A percentile compares a stretch with the other conserved stretches of the same genome.
phyloP scores from a whole-genome alignment of 179 eudicot genomes.

The Camellia oleifera region DNA sequence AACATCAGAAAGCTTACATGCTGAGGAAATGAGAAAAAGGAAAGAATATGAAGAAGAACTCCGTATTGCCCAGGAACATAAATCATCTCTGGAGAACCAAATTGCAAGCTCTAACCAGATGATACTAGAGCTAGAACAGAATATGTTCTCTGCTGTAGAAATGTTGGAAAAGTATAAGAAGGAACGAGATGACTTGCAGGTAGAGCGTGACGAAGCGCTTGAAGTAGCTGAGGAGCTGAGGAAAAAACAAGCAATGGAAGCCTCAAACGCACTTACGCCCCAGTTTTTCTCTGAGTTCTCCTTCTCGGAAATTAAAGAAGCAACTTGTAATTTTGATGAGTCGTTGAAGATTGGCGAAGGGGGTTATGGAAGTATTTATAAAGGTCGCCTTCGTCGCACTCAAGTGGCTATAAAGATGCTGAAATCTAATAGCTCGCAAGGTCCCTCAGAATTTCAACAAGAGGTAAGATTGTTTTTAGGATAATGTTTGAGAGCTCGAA shows the following conservation, averaged over 20 bases:
- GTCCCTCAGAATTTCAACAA: constrained; percentile 59
- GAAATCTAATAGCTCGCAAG: constrained; percentile 56
- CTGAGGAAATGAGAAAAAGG: constrained; percentile 48
- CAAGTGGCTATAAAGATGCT: constrained; percentile 72
- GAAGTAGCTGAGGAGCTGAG: constrained; percentile 48
- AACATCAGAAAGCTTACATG: constrained; percentile 46
- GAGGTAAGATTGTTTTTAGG: constrained; percentile 51
- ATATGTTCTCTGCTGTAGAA: constrained; percentile 61
- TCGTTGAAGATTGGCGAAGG: constrained; percentile 75
- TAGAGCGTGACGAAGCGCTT: constrained; percentile 59
- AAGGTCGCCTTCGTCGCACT: constrained; percentile 60
- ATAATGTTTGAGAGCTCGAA: too few species aligned
- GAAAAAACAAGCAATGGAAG: constrained; percentile 30
- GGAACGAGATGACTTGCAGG: constrained; percentile 64
- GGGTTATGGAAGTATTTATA: constrained; percentile 64
- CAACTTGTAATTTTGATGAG: constrained; percentile 53
- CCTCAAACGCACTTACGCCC: constrained; percentile 31
- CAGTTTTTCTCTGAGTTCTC: constrained; percentile 53
- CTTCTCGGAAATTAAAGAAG: constrained; percentile 61
- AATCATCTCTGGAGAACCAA: constrained; percentile 50
- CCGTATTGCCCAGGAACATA: constrained; percentile 41
- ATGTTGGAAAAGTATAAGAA: constrained; percentile 59
- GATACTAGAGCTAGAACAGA: constrained; percentile 61
- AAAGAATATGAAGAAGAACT: constrained; percentile 57
- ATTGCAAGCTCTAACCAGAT: constrained; percentile 41